A percentile compares a stretch with the other conserved stretches of the same genome.
Evolutionary conservation across 2,329 filamentous ascomycete species (phyloP).

Genomic region (Aspergillus fumigatus): DNA sequence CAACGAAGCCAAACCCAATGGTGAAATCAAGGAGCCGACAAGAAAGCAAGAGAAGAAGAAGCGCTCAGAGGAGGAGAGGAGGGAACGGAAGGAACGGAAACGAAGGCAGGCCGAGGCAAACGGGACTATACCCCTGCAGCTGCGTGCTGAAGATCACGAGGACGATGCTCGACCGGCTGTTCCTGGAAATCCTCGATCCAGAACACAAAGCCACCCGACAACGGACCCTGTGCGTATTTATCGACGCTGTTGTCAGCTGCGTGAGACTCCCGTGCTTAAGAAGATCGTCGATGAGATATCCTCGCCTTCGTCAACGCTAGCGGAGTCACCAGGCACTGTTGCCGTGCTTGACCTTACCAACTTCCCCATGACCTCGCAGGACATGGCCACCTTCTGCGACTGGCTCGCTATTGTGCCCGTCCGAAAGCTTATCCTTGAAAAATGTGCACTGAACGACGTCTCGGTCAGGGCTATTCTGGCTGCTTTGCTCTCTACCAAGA

Average conservation of each 20-base stretch:
- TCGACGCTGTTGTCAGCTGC: constrained; percentile 84
- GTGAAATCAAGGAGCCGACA: constrained; percentile 43
- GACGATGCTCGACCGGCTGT: constrained; percentile 43
- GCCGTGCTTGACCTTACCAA: constrained; percentile 78
- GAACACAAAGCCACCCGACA: constrained; percentile 66
- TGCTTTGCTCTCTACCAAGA: constrained; percentile 75
- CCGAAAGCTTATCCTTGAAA: constrained; percentile 78
- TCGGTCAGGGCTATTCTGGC: constrained; percentile 81
- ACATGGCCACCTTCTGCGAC: constrained; percentile 83
- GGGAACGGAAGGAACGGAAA: constrained; percentile 86
- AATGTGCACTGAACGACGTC: constrained; percentile 82
- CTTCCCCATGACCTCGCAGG: constrained; percentile 75
- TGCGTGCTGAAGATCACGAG: constrained; percentile 65
- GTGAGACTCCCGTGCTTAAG: constrained; percentile 88
- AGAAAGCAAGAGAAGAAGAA: constrained; percentile 96
- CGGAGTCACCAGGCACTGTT: constrained; percentile 67
- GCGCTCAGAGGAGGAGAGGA: constrained; percentile 85
- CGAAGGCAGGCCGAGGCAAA: constrained; percentile 81
- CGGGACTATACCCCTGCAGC: constrained; percentile 77
- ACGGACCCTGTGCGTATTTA: constrained; percentile 92
- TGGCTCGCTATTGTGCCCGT: constrained; percentile 92
- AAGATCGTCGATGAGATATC: constrained; percentile 85
- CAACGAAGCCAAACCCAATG: constrained; percentile 26
- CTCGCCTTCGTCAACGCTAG: constrained; percentile 61
- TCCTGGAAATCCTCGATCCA: constrained; percentile 38